Base-by-base conservation (phyloP, 495 filamentous ascomycete genomes). In the Venustampulla echinocandica region DNA sequence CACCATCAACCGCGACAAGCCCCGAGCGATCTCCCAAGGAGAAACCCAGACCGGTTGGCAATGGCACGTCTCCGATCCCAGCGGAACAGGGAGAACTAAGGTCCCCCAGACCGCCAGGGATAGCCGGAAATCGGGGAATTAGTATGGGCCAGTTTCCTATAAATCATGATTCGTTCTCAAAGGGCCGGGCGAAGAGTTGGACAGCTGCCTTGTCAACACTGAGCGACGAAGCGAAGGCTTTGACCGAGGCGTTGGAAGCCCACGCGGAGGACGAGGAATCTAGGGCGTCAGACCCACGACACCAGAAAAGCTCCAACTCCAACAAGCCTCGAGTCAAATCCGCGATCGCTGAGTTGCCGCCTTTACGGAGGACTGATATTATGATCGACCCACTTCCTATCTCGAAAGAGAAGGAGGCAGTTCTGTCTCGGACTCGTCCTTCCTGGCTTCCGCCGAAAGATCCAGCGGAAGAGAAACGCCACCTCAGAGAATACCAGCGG, bases 311-410 rank as follows among this genome's bases (percentile, higher is more conserved):
- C 14, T 59, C 55, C 43, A 69, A 66, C 56, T 68, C 74, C 17
- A 65, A 75, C 4, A 83, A 82, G 47, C 72, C 70, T 1, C 70
- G 76, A 7, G 66, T 72, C 10, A 74, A 71, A 37, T 76, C 74
- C 7, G 70, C 72, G 2, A 61, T 75, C 35, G 65, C 73, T 20
- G 81, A 88, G 46, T 69, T 96, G 5, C 92, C 92, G 3, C 92
- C 88, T 11, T 61, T 95, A 14, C 80, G 85, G 44, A 82, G 85
- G 48, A 84, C 84, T 13, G 90, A 95, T 59, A 81, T 93, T 39
- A 90, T 97, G 84, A 93, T 96, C 49, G 92, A 98, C 62, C 92
- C 92, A 6, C 65, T 98, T 46, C 93, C 90, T 1, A 82, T 94
- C 27, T 95, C 90, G 55, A 93, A 89, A 66, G 92, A 98, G 69